Evolutionary conservation across 345 rosid genomes (phyloP).

Genomic region (Populus nigra): DNA sequence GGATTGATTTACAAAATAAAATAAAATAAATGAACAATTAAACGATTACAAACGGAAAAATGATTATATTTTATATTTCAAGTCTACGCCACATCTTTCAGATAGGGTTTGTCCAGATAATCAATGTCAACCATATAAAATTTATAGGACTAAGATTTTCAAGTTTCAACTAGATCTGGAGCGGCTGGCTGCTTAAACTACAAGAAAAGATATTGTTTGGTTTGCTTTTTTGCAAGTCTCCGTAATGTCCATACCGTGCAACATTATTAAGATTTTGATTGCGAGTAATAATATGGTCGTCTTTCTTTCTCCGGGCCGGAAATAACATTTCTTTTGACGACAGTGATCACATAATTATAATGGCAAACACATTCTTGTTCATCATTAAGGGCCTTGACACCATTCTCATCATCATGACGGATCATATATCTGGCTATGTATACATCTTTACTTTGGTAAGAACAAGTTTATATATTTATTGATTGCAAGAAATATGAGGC

Average conservation of each 20-base stretch:
- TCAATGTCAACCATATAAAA: slow-evolving; percentile 2
- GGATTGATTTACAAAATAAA: not conserved
- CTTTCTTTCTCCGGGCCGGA: not conserved
- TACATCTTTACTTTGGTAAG: too few relatives aligned
- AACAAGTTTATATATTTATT: too few relatives aligned
- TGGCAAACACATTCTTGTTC: not conserved
- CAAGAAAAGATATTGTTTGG: slow-evolving; percentile 26
- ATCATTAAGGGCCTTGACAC: not conserved
- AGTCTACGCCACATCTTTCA: not conserved
- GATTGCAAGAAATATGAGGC: too few relatives aligned
- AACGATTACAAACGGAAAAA: not conserved
- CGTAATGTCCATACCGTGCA: slow-evolving; percentile 1
- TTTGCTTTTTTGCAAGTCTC: slow-evolving; percentile 3
- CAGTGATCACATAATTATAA: not conserved
- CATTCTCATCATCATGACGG: not conserved
- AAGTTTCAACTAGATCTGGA: slow-evolving; percentile 10
- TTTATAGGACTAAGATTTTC: not conserved
- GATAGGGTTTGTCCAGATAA: not conserved
- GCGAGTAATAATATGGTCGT: not conserved
- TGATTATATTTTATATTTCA: not conserved
- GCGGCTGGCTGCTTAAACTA: slow-evolving; percentile 31
- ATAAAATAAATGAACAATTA: not conserved
- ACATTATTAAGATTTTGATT: slow-evolving; percentile 12
- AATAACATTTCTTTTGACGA: not conserved
- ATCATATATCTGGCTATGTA: not conserved